Percentiles rank a stretch among this genome's conserved stretches.
Conservation (phyloP, 345 rosid species). For the Melastoma malabathricum region DNA sequence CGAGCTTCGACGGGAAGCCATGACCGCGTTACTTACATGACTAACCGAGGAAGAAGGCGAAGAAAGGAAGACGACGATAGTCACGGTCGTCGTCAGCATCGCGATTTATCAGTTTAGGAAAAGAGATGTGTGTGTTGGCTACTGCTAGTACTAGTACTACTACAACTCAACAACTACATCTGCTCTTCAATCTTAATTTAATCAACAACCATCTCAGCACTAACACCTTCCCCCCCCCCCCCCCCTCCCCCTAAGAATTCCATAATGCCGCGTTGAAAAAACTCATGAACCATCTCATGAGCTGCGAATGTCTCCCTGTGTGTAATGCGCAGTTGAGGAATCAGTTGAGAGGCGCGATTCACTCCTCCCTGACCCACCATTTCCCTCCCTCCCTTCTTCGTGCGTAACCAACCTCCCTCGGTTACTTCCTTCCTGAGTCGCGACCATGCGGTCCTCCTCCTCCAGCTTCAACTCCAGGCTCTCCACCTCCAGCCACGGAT, state of each 20-base stretch:
- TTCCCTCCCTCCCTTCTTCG: neutral
- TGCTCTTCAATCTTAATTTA: too few relatives aligned
- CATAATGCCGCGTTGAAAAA: neutral
- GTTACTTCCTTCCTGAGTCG: neutral
- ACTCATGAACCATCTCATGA: neutral
- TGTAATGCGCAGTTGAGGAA: neutral
- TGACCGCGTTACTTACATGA: neutral
- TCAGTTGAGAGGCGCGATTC: constrained; percentile 7
- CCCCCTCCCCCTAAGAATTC: neutral
- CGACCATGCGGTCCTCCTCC: neutral
- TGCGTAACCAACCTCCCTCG: constrained; percentile 1
- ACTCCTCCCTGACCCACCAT: neutral
- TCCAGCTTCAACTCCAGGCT: constrained; percentile 22
- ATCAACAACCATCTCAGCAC: too few relatives aligned
- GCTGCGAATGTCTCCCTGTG: neutral
- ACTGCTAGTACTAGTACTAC: too few relatives aligned
- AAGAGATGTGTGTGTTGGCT: too few relatives aligned
- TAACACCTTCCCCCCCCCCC: neutral
- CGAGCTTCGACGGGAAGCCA: too few relatives aligned
- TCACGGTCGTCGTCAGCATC: too few relatives aligned
- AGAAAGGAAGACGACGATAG: too few relatives aligned
- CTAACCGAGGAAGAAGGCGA: neutral
- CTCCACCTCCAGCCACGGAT: constrained; percentile 35
- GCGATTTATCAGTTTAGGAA: too few relatives aligned
- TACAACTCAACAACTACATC: too few relatives aligned